Evolutionary conservation across 441 rosid species (phyloP).

Genomic region (Euphorbia schlechtendalii): DNA sequence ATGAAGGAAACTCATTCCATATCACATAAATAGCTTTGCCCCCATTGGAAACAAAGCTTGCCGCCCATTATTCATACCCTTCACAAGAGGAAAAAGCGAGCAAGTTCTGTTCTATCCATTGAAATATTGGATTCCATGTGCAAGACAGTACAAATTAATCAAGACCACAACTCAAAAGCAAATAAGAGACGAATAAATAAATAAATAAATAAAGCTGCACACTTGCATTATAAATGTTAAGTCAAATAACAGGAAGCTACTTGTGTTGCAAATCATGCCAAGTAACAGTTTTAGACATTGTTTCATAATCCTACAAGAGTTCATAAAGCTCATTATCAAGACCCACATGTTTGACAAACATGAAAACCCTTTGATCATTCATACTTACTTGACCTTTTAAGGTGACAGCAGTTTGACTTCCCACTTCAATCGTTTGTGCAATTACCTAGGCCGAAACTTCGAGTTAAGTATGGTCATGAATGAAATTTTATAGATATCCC

Average conservation of each 20-base stretch:
- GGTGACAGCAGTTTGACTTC: slow-evolving; percentile 87
- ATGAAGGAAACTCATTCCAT: slow-evolving; percentile 5
- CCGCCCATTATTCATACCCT: slow-evolving; percentile 1
- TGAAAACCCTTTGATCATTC: no score
- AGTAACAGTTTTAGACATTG: no score
- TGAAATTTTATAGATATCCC: neutral
- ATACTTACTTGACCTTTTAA: slow-evolving; percentile 48
- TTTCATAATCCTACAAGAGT: no score
- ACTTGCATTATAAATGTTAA: no score
- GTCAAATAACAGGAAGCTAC: no score
- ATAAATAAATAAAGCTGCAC: slow-evolving; percentile 5
- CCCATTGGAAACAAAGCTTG: slow-evolving; percentile 11
- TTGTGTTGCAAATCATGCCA: no score
- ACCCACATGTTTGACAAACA: no score
- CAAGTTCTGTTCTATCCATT: neutral
- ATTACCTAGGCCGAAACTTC: slow-evolving; percentile 55
- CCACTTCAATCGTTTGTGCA: slow-evolving; percentile 94
- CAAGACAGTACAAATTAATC: neutral
- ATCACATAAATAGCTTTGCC: no score
- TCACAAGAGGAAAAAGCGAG: neutral
- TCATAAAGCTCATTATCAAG: neutral
- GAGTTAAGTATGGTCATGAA: slow-evolving; percentile 19
- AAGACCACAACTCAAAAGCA: slow-evolving; percentile 1
- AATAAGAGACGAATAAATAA: neutral
- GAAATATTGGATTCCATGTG: neutral